phyloP scores from a whole-genome alignment of 305 asterid species.

The Nicotiana rustica region DNA sequence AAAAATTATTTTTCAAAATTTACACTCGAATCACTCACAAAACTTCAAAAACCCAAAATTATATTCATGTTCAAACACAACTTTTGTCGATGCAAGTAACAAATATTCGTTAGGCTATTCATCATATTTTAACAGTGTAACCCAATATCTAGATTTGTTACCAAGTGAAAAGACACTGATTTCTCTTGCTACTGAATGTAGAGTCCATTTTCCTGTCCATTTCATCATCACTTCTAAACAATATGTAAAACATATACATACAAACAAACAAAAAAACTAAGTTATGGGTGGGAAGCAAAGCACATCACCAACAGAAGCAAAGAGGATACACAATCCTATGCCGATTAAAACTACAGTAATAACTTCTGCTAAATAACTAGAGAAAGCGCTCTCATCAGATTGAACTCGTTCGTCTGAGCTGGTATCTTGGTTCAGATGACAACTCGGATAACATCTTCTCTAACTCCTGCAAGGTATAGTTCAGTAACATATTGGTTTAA shows the following conservation, averaged over 20 bases:
- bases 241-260: slow-evolving; percentile 4
- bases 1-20: no score
- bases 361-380: slow-evolving; percentile 15
- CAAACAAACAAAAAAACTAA: not conserved
- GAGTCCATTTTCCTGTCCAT: not conserved
- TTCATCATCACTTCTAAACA: not conserved
- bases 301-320: slow-evolving; percentile 20
- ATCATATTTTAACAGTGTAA: no score
- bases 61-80: no score
- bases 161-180: no score
- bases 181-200: no score
- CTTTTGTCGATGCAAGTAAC: no score
- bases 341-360: not conserved
- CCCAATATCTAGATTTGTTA: no score
- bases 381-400: slow-evolving; percentile 44
- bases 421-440: slow-evolving; percentile 64
- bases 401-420: slow-evolving; percentile 78
- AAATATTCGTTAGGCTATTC: no score
- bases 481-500: not conserved
- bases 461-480: slow-evolving; percentile 58
- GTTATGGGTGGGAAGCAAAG: slow-evolving; percentile 2
- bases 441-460: slow-evolving; percentile 45
- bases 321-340: slow-evolving; percentile 22
- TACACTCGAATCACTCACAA: no score
- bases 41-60: no score